Percentiles rank a stretch among this genome's conserved stretches.
These are phyloP conservation scores for Acanthamoeba triangularis DNA, from an alignment of 208 protist species.

Conservation along the genomic window DNA sequence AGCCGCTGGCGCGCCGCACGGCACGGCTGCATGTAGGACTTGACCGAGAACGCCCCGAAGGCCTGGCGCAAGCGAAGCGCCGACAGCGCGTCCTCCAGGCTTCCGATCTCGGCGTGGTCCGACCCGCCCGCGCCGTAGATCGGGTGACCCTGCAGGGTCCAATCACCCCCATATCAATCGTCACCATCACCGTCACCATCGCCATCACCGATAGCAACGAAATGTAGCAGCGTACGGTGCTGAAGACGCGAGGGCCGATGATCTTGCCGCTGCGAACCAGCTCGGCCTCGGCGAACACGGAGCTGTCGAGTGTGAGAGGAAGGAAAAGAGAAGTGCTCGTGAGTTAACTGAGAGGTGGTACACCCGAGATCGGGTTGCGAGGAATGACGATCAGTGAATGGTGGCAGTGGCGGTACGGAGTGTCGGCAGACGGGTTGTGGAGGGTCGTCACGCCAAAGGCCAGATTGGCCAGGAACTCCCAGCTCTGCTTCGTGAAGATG, in stretches of 20 bases:
- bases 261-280: constrained; percentile 67
- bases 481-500: neutral
- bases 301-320: too few species aligned
- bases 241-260: constrained; percentile 71
- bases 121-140: constrained; percentile 73
- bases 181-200: too few species aligned
- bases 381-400: too few species aligned
- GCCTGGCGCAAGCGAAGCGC: constrained; percentile 21
- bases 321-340: too few species aligned
- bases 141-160: constrained; percentile 71
- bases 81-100: neutral
- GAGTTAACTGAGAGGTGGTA: too few species aligned
- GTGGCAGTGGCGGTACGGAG: too few species aligned
- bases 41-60: constrained; percentile 66
- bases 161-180: too few species aligned
- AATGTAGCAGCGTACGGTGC: too few species aligned
- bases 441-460: constrained; percentile 77
- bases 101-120: constrained; percentile 29
- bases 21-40: constrained; percentile 75
- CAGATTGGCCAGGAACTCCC: constrained; percentile 56
- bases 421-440: constrained; percentile 72
- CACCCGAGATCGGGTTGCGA: too few species aligned
- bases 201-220: too few species aligned
- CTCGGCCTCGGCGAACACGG: too few species aligned
- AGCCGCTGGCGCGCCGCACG: constrained; percentile 42